Base-by-base conservation (phyloP, 306 rosid genomes). In the Bauhinia variegata region DNA sequence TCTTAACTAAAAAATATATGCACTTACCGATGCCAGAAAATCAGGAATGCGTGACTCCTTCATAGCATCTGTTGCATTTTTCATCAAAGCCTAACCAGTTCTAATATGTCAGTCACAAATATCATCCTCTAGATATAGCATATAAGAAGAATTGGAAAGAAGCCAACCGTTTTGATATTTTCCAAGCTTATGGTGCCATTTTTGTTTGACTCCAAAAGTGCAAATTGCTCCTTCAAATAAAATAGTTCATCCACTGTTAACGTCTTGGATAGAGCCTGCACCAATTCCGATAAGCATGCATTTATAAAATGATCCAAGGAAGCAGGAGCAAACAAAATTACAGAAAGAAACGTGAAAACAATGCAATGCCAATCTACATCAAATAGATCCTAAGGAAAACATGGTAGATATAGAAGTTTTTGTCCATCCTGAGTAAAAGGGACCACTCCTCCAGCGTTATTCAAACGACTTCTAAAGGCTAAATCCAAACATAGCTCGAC, bases 31-130 rank as follows among this genome's bases (percentile, higher is more conserved):
- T 49, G 87, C 82, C 60, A 92, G 77, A 63, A 85, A 80, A 34
- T 92, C 96, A 18, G 76, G 66, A 61, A 87, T 75, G 43, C 89
- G 89, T 2, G 98, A 88, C 43, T 92, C 96, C 86, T 87, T 92
- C 96, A 92, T 84, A 52, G 96, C 95, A 64, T 89, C 92, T n/a
- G 96, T 92, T 57, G 92, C 87, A 66, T 85, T 75, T 73, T 79
- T 92, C 95, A 71, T 68, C 84, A 92, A 79, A 56, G 85, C 92
- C 98, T 92, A 85, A 59, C 30, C 66, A 68, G 54, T 48, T 71
- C 70, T 47, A 74, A 46, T 54, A 54, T 65, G 73, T 57, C 75
- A 78, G 78, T 59, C 53, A 63, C 42, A 14, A 67, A 78, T 37
- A 71, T 14, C 11, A 72, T 51, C 39, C 30, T 9, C 74, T 66